Conservation (phyloP, 2,329 filamentous ascomycete genomes). For the Verticillium nubilum region DNA sequence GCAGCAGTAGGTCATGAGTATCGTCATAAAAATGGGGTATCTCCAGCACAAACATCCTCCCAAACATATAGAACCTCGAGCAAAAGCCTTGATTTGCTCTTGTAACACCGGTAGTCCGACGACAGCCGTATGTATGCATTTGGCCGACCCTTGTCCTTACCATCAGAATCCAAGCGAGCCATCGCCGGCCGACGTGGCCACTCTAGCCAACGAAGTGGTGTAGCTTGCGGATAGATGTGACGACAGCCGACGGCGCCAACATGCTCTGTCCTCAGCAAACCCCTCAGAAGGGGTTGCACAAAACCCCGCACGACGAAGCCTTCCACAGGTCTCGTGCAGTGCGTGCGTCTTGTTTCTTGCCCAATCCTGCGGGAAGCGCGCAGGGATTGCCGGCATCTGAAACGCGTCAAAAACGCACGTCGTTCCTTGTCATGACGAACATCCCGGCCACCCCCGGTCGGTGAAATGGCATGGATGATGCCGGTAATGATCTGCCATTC, state of each 20-base stretch:
- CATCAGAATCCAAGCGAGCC: background rate
- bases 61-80: background rate
- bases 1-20: background rate
- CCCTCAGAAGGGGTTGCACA: background rate
- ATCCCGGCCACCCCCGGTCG: background rate
- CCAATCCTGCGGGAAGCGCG: slow-evolving; percentile 8
- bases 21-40: background rate
- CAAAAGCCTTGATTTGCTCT: background rate
- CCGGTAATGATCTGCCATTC: background rate
- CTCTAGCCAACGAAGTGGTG: background rate
- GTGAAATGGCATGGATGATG: background rate
- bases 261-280: background rate
- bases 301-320: background rate
- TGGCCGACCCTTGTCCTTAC: background rate
- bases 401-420: background rate
- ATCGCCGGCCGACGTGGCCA: background rate
- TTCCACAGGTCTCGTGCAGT: background rate
- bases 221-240: background rate
- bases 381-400: slow-evolving; percentile 1
- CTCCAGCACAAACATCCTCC: background rate
- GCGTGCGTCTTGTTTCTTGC: background rate
- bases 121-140: background rate
- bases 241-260: background rate
- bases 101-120: background rate
- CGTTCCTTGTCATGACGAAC: background rate